phyloP scores from a whole-genome alignment of 768 basidiomycete species.

The Phanerodontia chrysosporium region DNA sequence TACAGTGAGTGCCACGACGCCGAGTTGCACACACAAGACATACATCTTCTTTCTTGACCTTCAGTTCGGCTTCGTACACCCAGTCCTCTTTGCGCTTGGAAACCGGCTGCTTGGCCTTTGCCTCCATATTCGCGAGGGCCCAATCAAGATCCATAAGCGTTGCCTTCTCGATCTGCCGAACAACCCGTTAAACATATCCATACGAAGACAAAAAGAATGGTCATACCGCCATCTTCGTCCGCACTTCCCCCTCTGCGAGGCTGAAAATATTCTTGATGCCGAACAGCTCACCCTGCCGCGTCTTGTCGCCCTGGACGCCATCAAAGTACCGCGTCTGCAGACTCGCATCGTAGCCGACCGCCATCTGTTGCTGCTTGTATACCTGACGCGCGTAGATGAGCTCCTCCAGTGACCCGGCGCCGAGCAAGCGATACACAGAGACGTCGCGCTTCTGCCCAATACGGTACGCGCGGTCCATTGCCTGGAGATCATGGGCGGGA shows the following conservation, averaged over 20 bases:
- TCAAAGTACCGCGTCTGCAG: slow-evolving; percentile 80
- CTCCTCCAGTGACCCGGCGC: slow-evolving; percentile 85
- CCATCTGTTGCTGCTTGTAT: slow-evolving; percentile 93
- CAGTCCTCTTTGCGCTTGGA: slow-evolving; percentile 28
- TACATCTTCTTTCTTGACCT: slow-evolving; percentile 18
- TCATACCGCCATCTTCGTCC: slow-evolving; percentile 71
- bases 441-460: slow-evolving; percentile 88
- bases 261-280: slow-evolving; percentile 84
- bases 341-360: slow-evolving; percentile 82
- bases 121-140: slow-evolving; percentile 68
- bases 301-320: slow-evolving; percentile 76
- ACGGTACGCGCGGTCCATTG: slow-evolving; percentile 83
- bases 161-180: slow-evolving; percentile 69
- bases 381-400: slow-evolving; percentile 85
- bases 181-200: background rate
- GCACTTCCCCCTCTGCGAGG: slow-evolving; percentile 62
- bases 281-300: slow-evolving; percentile 77
- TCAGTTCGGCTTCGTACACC: slow-evolving; percentile 40
- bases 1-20: background rate
- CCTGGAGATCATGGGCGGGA: slow-evolving; percentile 92
- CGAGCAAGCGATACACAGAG: slow-evolving; percentile 75
- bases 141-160: slow-evolving; percentile 73
- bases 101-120: slow-evolving; percentile 26
- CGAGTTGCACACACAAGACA: background rate
- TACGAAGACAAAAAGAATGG: background rate